A percentile compares a stretch with the other conserved stretches of the same genome.
Evolutionary conservation across 2,329 filamentous ascomycete species (phyloP).

Genomic region (Apiospora rasikravindrae): DNA sequence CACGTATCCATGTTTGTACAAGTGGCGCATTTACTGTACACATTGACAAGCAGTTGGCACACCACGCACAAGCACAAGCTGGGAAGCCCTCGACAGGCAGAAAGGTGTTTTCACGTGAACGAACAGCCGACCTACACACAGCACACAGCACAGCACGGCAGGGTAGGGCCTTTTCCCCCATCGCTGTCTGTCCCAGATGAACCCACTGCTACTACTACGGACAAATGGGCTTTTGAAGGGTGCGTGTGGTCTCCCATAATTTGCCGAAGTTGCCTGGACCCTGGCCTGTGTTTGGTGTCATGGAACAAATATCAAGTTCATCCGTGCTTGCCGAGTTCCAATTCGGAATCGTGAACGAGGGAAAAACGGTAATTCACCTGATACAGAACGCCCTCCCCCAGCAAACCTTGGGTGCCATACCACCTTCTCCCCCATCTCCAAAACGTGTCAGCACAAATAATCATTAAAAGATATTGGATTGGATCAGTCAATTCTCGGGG

Average conservation of each 20-base stretch:
- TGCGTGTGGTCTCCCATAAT: neutral
- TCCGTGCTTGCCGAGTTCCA: constrained; percentile 13
- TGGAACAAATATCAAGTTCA: constrained; percentile 13
- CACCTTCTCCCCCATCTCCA: neutral
- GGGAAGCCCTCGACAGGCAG: neutral
- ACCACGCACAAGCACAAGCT: neutral
- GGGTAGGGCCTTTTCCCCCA: neutral
- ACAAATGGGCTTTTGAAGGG: neutral
- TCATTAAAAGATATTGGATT: neutral
- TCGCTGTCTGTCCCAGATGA: neutral
- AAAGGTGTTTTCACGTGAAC: constrained; percentile 2
- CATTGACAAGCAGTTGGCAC: constrained; percentile 12
- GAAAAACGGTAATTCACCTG: neutral
- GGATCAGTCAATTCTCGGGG: neutral
- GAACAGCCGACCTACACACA: neutral
- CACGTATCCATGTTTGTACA: neutral
- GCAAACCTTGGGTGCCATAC: neutral
- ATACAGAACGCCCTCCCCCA: neutral
- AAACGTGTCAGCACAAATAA: constrained; percentile 10
- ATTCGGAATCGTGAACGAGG: neutral
- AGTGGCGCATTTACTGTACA: constrained; percentile 10
- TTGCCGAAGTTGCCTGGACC: constrained; percentile 15
- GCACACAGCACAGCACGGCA: neutral
- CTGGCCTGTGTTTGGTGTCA: constrained; percentile 16
- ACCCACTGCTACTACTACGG: neutral